Percentiles rank a stretch among this genome's conserved stretches.
These are phyloP conservation scores for Inga leiocalycina DNA, from an alignment of 306 rosid genomes.

Conservation along the genomic window DNA sequence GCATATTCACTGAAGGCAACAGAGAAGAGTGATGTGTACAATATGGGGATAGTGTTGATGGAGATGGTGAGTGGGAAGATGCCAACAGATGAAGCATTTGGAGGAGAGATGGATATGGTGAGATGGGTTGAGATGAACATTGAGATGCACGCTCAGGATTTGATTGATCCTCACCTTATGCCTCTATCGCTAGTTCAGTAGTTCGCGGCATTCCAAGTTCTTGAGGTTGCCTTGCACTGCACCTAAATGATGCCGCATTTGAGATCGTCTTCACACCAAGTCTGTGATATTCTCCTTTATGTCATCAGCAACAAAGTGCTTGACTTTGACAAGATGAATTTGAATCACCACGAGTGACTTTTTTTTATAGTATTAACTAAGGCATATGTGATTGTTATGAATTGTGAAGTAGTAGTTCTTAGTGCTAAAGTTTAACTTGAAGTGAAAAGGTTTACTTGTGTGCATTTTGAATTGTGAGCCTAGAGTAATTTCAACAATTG, in stretches of 20 bases:
- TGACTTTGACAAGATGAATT: constrained; percentile 50
- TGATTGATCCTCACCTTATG: constrained; percentile 67
- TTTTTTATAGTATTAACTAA: background rate
- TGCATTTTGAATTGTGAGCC: background rate
- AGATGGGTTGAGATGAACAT: constrained; percentile 79
- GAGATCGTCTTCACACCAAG: constrained; percentile 81
- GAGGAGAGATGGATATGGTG: constrained; percentile 91
- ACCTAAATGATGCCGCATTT: constrained; percentile 74
- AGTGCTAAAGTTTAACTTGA: background rate
- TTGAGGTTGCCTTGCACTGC: constrained; percentile 89
- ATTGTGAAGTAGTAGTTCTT: background rate
- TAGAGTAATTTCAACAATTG: background rate
- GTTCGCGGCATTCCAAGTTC: constrained; percentile 71
- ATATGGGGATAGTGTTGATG: constrained; percentile 92
- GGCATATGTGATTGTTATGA: background rate
- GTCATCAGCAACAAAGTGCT: constrained; percentile 52
- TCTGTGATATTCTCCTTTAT: constrained; percentile 69
- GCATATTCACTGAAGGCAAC: constrained; percentile 84
- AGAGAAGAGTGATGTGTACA: constrained; percentile 79
- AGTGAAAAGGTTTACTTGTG: background rate
- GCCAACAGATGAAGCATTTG: constrained; percentile 77
- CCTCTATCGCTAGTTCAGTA: constrained; percentile 63
- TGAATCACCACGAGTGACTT: constrained; percentile 32
- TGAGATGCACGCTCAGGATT: constrained; percentile 57
- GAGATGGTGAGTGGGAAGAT: constrained; percentile 89